A percentile compares a stretch with the other conserved stretches of the same genome.
These are phyloP conservation scores for Calonectria hongkongensis DNA, from an alignment of 2,329 filamentous ascomycete species.

Conservation along the genomic window DNA sequence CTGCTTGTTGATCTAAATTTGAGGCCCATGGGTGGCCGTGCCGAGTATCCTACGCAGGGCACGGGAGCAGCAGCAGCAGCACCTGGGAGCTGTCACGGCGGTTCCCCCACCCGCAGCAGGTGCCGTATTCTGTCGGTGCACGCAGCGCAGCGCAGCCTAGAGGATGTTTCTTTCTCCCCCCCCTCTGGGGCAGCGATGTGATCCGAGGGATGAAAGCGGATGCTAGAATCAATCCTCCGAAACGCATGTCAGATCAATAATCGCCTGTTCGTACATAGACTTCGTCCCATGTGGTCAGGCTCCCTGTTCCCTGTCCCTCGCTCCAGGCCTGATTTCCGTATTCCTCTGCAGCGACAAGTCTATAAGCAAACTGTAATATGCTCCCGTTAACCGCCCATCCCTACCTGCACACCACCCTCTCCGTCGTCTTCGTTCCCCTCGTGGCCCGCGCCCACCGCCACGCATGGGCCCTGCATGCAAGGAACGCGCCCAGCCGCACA, in stretches of 20 bases:
- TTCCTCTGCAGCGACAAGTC: neutral
- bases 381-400: conserved; percentile 2
- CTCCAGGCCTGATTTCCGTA: conserved; percentile 12
- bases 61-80: neutral
- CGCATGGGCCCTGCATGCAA: conserved; percentile 11
- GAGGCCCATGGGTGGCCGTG: neutral
- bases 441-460: neutral
- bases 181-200: too few species aligned
- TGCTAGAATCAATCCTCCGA: neutral
- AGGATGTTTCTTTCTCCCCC: neutral
- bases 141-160: neutral
- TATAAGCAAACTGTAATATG: neutral
- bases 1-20: conserved; percentile 8
- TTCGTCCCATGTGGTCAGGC: conserved; percentile 4
- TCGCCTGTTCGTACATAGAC: neutral
- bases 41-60: neutral
- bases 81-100: neutral
- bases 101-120: neutral
- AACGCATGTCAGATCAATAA: conserved; percentile 1
- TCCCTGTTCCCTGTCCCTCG: conserved; percentile 4
- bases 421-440: neutral
- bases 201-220: neutral
- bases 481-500: neutral
- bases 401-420: conserved; percentile 7
- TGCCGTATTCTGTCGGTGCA: neutral